Conservation (phyloP, 2,329 filamentous ascomycete species). For the Exophiala aquamarina region DNA sequence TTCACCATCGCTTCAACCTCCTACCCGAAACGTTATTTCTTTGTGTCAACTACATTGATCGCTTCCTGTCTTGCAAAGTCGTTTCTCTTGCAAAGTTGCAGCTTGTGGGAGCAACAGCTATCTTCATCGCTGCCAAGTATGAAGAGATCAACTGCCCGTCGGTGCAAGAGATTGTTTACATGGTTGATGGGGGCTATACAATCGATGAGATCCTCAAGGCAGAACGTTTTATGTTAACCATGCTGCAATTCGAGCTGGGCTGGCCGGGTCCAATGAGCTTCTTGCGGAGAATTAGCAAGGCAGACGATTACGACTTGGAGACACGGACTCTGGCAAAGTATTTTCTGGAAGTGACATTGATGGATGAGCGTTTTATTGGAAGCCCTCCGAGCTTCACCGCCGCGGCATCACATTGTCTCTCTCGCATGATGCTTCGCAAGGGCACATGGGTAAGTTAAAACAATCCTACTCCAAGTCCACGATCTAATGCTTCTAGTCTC, state of each 20-base stretch:
- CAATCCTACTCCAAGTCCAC: not conserved
- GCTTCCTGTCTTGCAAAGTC: constrained; percentile 91
- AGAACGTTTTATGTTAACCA: constrained; percentile 96
- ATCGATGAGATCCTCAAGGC: constrained; percentile 93
- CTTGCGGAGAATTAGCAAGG: constrained; percentile 93
- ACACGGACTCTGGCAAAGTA: constrained; percentile 96
- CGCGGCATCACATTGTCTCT: constrained; percentile 88
- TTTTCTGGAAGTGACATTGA: constrained; percentile 92
- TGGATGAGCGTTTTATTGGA: constrained; percentile 96
- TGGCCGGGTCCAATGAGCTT: constrained; percentile 99
- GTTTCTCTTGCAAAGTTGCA: constrained; percentile 94
- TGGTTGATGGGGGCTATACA: constrained; percentile 92
- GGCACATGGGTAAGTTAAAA: constrained; percentile 78
- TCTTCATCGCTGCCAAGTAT: constrained; percentile 96
- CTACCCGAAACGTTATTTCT: constrained; percentile 94
- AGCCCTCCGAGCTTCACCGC: constrained; percentile 87
- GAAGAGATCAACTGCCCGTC: constrained; percentile 99
- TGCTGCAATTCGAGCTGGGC: constrained; percentile 92
- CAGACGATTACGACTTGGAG: constrained; percentile 95
- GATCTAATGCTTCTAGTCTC: constrained; percentile 55
- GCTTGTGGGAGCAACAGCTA: constrained; percentile 90
- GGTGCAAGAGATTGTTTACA: constrained; percentile 92
- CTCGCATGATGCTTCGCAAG: constrained; percentile 84
- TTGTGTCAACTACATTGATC: constrained; percentile 94
- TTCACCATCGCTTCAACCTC: constrained; percentile 86